These are phyloP conservation scores for Ceratopteris richardii DNA, from an alignment of 75 land plant genomes.

Conservation along the genomic window DNA sequence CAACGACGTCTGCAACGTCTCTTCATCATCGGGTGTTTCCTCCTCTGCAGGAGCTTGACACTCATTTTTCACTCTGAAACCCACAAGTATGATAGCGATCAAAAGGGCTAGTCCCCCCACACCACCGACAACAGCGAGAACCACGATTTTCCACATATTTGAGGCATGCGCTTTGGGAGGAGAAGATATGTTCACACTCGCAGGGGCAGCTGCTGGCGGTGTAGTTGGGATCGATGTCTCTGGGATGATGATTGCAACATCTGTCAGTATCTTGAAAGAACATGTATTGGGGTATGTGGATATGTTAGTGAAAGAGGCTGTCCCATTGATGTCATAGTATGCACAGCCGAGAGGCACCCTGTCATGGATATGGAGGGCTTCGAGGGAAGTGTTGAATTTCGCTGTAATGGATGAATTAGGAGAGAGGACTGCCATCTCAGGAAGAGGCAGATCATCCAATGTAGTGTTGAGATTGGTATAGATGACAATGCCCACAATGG, in stretches of 20 bases:
- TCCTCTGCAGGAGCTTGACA: constrained; percentile 38
- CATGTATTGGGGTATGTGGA: not conserved
- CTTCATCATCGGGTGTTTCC: constrained; percentile 63
- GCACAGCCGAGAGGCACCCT: not conserved
- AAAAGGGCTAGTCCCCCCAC: not conserved
- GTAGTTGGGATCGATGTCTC: no score
- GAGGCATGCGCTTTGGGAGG: not conserved
- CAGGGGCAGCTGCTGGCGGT: not conserved
- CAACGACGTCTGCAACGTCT: constrained; percentile 63
- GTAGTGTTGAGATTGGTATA: constrained; percentile 1
- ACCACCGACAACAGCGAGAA: not conserved
- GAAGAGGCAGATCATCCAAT: not conserved
- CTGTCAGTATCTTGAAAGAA: not conserved
- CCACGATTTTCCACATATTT: not conserved
- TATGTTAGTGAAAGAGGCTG: constrained; percentile 2
- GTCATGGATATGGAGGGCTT: not conserved
- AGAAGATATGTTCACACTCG: not conserved
- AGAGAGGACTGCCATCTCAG: not conserved
- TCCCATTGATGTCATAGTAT: not conserved
- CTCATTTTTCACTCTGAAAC: constrained; percentile 16
- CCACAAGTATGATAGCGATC: constrained; percentile 26
- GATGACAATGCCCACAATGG: not conserved
- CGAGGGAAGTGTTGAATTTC: not conserved
- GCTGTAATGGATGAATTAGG: not conserved
- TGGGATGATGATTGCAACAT: not conserved